These are phyloP conservation scores for Plectosphaerella plurivora DNA, from an alignment of 2,329 filamentous ascomycete species.

Conservation along the genomic window DNA sequence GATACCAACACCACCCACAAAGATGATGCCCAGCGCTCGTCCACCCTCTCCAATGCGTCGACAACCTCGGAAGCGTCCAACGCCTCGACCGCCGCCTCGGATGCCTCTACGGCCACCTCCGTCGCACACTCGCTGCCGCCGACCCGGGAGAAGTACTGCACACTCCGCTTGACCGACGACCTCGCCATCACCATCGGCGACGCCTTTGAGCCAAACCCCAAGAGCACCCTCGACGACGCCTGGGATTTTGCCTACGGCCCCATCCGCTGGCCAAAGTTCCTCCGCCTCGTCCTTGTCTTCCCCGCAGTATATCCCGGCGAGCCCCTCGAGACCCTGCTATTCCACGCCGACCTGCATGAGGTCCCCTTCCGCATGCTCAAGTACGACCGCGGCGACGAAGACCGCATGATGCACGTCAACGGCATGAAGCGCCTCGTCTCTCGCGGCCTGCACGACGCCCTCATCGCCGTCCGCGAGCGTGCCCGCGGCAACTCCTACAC, in stretches of 20 bases:
- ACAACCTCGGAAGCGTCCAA: not conserved
- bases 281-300: constrained; percentile 12
- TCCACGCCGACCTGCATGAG: constrained; percentile 13
- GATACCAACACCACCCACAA: not conserved
- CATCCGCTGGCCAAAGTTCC: constrained; percentile 9
- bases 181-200: constrained; percentile 12
- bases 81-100: not conserved
- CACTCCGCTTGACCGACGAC: constrained; percentile 11
- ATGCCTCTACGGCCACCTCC: not conserved
- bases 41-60: not conserved
- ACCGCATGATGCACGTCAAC: constrained; percentile 9
- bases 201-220: constrained; percentile 10
- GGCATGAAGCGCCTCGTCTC: constrained; percentile 6
- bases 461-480: constrained; percentile 10
- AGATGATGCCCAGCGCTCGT: not conserved
- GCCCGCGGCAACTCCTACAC: constrained; percentile 6
- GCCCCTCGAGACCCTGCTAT: constrained; percentile 12
- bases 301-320: constrained; percentile 6
- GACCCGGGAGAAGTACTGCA: constrained; percentile 8
- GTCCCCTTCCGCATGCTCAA: constrained; percentile 12
- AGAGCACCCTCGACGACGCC: constrained; percentile 3
- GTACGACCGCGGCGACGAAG: constrained; percentile 4
- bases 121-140: constrained; percentile 1
- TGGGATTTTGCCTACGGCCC: constrained; percentile 9
- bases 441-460: constrained; percentile 9